Base-by-base conservation (phyloP, 495 filamentous ascomycete genomes). In the Chlorociboria aeruginascens region DNA sequence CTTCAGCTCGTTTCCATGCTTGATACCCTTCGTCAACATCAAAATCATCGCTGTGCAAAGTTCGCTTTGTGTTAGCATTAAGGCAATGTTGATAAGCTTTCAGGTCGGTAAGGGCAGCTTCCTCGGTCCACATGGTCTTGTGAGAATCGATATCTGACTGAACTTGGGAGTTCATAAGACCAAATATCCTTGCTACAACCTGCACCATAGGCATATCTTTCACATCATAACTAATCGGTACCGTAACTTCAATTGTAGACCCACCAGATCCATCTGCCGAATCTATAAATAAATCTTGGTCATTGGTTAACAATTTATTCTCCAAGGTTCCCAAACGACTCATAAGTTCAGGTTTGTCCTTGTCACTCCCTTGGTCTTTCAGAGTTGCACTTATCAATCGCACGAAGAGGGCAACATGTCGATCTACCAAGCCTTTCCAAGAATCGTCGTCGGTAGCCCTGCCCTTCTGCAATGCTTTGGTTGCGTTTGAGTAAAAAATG, bases 121-220 rank as follows among this genome's bases (percentile, higher is more conserved):
- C 83, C 58, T 93, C 90, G 3, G 87, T 96, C 93, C 93, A 99
- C 0, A 70, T 58, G 6, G 77, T 66, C 55, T 82, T 83, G 62
- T 95, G 74, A 13, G 74, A 76, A 65, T 93, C 83, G 55, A 99
- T 85, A 55, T 95, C 89, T 17, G 71, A 71, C 63, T 97, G 93
- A 17, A 85, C 83, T 41, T 87, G 80, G 3, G 77, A 72, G 37
- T 81, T 77, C 35, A 78, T 76, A 44, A 88, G 72, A 36, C 81
- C 82, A 61, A 96, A 99, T 45, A 95, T 84, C 47, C 73, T 81
- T 37, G 81, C 79, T 20, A 97, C 90, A 41, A 80, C 73, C 61
- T 89, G 83, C 28, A 95, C 93, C 63, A 96, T 74, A 16, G 79
- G 81, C 93, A 99, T 99, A 59, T 99, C 93, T 67, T 89, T 94